Evolutionary conservation across 2,329 filamentous ascomycete genomes (phyloP).

Genomic region (Daldinia sp.): DNA sequence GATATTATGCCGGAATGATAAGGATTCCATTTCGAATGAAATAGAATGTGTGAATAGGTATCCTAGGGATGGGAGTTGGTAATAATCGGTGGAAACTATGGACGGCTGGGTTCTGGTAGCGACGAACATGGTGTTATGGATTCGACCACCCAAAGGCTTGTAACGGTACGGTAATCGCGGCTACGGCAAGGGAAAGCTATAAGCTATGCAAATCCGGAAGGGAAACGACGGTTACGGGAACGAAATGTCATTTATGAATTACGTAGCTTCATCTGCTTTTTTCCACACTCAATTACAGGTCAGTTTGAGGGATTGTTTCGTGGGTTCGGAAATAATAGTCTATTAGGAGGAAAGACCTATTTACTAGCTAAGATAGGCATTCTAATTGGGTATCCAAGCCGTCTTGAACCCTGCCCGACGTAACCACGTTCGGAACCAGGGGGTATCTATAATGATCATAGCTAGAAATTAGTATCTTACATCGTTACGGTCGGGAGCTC

Average conservation of each 20-base stretch:
- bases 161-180: not conserved
- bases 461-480: conserved; percentile 20
- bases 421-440: not conserved
- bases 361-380: conserved; percentile 16
- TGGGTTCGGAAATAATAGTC: not conserved
- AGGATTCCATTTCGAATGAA: not conserved
- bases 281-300: not conserved
- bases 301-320: not conserved
- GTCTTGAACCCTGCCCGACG: conserved; percentile 7
- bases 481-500: conserved; percentile 30
- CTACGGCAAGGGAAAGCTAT: not conserved
- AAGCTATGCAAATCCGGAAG: not conserved
- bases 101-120: not conserved
- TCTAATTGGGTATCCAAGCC: conserved; percentile 20
- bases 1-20: conserved; percentile 2
- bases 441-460: conserved; percentile 11
- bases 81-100: not conserved
- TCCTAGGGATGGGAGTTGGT: not conserved
- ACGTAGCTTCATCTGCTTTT: not conserved
- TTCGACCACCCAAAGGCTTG: not conserved
- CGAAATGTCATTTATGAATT: not conserved
- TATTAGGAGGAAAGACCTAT: conserved; percentile 9
- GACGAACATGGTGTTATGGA: not conserved
- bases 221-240: not conserved
- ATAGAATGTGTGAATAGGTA: not conserved